Base-by-base conservation (phyloP, 2,329 filamentous ascomycete genomes). In the Fusarium stilboides region DNA sequence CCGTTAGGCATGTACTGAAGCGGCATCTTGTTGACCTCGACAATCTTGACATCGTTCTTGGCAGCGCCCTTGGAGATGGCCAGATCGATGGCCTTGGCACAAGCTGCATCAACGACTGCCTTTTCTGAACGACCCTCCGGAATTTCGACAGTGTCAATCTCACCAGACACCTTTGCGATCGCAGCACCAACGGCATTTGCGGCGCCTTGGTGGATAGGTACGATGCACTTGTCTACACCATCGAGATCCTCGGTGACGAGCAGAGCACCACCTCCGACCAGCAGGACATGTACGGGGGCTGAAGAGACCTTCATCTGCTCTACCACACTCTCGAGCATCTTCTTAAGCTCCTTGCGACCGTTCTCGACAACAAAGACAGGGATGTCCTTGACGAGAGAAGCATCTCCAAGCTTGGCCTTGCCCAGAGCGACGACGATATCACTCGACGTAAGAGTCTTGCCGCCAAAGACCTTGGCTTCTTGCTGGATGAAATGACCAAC, bases 151-250 rank as follows among this genome's bases (percentile, higher is more conserved):
- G 83, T 77, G 57, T 89, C 86, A 3, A 88, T 77, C 12, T 83
- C 82, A 1, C 85, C 86, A 4, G 83, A 83, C 1, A 88, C 83
- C 54, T 86, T 86, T 4, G 85, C 85, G 33, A 88, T 87, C 0
- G 88, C 88, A 1, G 88, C 87, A 8, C 88, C 88, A 4, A 90
- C 85, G 0, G 88, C 87, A 73, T 89, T 90, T 5, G 87, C 87
- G 1, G 85, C 86, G 57, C 85, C 86, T 31, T 86, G 80, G 50
- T 84, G 84, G 3, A 83, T 80, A 1, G 87, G 87, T 6, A 81
- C 78, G 9, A 86, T 84, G 57, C 85, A 82, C 63, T 84, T 79
- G 8, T 81, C 79, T 1, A 87, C 86, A 1, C 86, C 86, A 1
- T 80, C 77, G 8, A 89, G 79, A 1, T 78, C 70, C 7, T 84